A percentile compares a stretch with the other conserved stretches of the same genome.
These are phyloP conservation scores for Aspergillus nanangensis DNA, from an alignment of 495 filamentous ascomycete genomes.

Conservation along the genomic window DNA sequence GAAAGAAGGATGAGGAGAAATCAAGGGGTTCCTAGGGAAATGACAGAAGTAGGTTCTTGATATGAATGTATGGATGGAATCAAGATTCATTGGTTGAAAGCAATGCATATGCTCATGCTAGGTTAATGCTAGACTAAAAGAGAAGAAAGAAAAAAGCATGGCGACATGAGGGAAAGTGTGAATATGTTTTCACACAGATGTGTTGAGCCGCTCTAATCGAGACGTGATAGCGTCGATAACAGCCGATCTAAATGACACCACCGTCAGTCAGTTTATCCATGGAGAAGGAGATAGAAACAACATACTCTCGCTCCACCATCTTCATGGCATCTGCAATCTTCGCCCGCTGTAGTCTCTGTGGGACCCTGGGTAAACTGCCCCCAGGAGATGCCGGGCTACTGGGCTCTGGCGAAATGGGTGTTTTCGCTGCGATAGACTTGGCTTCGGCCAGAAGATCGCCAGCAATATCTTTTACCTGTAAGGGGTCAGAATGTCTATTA, in stretches of 20 bases:
- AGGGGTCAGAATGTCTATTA: constrained; percentile 7
- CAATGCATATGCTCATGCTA: no score
- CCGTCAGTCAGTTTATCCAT: constrained; percentile 11
- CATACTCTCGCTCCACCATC: constrained; percentile 65
- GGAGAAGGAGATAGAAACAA: constrained; percentile 1
- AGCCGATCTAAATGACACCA: constrained; percentile 22
- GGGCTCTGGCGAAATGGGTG: constrained; percentile 22
- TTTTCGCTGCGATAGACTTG: constrained; percentile 31
- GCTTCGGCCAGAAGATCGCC: constrained; percentile 48
- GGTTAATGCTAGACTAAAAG: no score
- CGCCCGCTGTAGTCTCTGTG: constrained; percentile 60
- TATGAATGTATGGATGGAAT: no score
- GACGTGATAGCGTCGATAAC: constrained; percentile 38
- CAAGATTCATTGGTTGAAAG: no score
- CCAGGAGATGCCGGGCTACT: constrained; percentile 26
- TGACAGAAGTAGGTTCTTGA: no score
- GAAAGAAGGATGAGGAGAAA: no score
- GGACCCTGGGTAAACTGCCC: constrained; percentile 46
- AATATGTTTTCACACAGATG: constrained; percentile 1
- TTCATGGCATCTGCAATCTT: constrained; percentile 66
- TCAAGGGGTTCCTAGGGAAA: no score
- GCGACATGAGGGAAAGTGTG: not conserved
- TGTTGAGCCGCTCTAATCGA: constrained; percentile 36
- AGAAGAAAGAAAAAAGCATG: no score
- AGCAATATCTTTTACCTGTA: constrained; percentile 41